phyloP scores from a whole-genome alignment of 305 asterid species.

The Solanum hybrid region DNA sequence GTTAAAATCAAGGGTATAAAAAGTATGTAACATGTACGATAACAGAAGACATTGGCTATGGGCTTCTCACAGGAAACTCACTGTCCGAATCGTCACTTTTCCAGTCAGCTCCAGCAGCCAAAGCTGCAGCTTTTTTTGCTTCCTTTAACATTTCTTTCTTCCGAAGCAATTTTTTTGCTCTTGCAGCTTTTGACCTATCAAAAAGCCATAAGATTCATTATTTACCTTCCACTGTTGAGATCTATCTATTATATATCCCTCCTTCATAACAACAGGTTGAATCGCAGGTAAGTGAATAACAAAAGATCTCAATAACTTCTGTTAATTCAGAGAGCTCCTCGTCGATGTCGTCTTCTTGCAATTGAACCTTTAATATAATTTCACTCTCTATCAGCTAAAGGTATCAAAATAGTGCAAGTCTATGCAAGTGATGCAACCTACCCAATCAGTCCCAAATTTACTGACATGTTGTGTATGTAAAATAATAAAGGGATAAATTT shows the following conservation, averaged over 20 bases:
- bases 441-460: background rate
- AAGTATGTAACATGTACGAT: background rate
- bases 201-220: background rate
- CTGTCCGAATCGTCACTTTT: constrained; percentile 53
- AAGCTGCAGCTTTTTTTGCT: constrained; percentile 36
- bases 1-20: background rate
- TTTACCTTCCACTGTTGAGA: background rate
- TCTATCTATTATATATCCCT: background rate
- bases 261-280: background rate
- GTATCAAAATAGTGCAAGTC: background rate
- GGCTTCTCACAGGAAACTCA: constrained; percentile 2
- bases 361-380: background rate
- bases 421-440: background rate
- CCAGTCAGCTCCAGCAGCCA: constrained; percentile 87
- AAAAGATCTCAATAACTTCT: background rate
- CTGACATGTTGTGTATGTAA: background rate
- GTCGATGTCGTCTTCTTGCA: background rate
- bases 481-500: background rate
- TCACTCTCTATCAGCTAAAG: background rate
- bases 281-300: background rate
- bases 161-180: constrained; percentile 65
- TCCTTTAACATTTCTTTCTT: constrained; percentile 44
- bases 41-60: background rate
- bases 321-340: background rate
- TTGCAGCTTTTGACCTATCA: constrained; percentile 56